Evolutionary conservation across 495 filamentous ascomycete species (phyloP), one percentile per base, ranked within the genome.

Genomic region (Staphylotrichum tortipilum): DNA sequence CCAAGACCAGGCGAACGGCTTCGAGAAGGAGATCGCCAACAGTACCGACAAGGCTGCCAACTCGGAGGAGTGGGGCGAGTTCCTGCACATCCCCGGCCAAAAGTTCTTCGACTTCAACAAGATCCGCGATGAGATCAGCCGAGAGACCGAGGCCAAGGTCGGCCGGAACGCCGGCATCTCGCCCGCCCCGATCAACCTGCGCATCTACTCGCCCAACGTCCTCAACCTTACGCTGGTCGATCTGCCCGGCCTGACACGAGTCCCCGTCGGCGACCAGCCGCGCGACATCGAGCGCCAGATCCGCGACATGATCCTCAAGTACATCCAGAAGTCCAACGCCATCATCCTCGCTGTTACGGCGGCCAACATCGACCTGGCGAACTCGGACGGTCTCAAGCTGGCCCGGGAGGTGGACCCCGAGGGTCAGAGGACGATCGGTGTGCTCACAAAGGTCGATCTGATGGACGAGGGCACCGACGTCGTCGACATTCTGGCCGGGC

Each of bases 381-480:
- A 99, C 73, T 97, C 92, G 23, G 94, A 99, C 70, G 94, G 94
- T 48, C 66, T 99, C 66, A 95, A 97, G 75, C 74, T 99, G 61
- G 94, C 94, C 21, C 80, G 94, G 55, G 94, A 99, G 70, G 92
- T 97, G 24, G 94, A 99, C 62, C 91, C 90, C 2, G 94, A 99
- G 66, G 94, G 91, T 55, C 94, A 97, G 71, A 80, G 94, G 61
- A 99, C 94, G 19, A 99, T 99, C 53, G 94, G 94, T 75, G 94
- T 99, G 56, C 78, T 99, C 61, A 97, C 91, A 48, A 99, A 99
- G 76, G 90, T 99, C 45, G 94, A 99, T 69, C 73, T 99, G 67
- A 99, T 99, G 94, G 94, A 99, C 69, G 90, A 96, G 24, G 94
- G 94, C 31, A 99, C 94, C 30, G 94, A 99, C 64, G 94, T 99